Evolutionary conservation across 2,329 filamentous ascomycete species (phyloP).

Genomic region (Dactylonectria macrodidyma): DNA sequence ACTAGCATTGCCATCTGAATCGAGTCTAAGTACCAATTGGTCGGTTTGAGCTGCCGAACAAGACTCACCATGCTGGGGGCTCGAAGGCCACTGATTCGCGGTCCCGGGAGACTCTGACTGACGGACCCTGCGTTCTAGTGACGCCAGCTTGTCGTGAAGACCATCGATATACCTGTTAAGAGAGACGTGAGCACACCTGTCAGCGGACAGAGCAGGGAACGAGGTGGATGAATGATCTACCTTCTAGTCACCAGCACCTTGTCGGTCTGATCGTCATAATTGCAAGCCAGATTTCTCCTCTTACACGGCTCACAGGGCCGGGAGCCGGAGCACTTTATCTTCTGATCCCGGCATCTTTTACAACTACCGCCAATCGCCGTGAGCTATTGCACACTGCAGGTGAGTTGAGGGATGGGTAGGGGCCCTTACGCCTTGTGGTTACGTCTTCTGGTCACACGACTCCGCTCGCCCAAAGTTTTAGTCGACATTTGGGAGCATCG

Average conservation of each 20-base stretch:
- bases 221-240: background rate
- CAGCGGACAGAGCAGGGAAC: background rate
- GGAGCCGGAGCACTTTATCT: constrained; percentile 14
- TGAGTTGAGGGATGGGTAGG: too few relatives aligned
- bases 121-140: background rate
- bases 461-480: too few relatives aligned
- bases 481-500: too few relatives aligned
- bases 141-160: constrained; percentile 10
- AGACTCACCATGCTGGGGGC: background rate
- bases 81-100: background rate
- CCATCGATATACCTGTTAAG: background rate
- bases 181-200: background rate
- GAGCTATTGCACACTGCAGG: too few relatives aligned
- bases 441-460: too few relatives aligned
- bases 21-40: too few relatives aligned
- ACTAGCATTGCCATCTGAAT: too few relatives aligned
- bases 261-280: constrained; percentile 14
- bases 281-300: constrained; percentile 7
- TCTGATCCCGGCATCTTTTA: constrained; percentile 23
- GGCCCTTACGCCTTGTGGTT: too few relatives aligned
- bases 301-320: constrained; percentile 16
- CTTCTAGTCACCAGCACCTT: constrained; percentile 18
- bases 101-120: background rate
- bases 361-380: background rate
- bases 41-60: too few relatives aligned